Conservation (phyloP, 2,329 filamentous ascomycete genomes). For the Exophiala sp. region DNA sequence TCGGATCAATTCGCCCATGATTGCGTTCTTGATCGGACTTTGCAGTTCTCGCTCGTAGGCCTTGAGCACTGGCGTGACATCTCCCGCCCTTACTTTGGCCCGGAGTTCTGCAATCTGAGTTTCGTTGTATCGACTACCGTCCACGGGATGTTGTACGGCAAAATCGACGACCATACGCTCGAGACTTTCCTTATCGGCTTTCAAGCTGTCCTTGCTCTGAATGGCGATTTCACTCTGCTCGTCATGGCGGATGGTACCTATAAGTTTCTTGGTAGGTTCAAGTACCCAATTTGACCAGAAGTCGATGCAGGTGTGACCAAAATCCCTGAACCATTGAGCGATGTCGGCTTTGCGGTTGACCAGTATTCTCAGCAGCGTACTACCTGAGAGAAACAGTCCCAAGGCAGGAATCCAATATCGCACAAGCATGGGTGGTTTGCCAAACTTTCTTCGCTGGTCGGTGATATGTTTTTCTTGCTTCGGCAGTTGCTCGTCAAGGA, state of each 20-base stretch:
- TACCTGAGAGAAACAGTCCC: slow-evolving; percentile 72
- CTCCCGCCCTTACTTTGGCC: slow-evolving; percentile 79
- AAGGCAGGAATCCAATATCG: slow-evolving; percentile 85
- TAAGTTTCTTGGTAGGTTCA: slow-evolving; percentile 74
- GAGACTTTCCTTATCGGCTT: slow-evolving; percentile 83
- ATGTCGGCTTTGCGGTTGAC: slow-evolving; percentile 74
- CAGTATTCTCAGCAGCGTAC: slow-evolving; percentile 77
- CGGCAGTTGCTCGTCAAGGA: slow-evolving; percentile 68
- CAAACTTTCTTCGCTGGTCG: slow-evolving; percentile 60
- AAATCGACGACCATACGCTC: slow-evolving; percentile 99
- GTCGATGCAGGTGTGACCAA: slow-evolving; percentile 75
- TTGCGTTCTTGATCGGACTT: slow-evolving; percentile 73
- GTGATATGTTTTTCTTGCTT: slow-evolving; percentile 60
- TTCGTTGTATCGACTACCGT: slow-evolving; percentile 58
- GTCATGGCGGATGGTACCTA: slow-evolving; percentile 91
- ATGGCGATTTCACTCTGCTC: slow-evolving; percentile 90
- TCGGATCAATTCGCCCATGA: slow-evolving; percentile 82
- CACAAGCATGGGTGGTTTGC: slow-evolving; percentile 69
- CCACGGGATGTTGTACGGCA: slow-evolving; percentile 71
- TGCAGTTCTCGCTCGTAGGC: slow-evolving; percentile 89
- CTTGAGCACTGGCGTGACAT: slow-evolving; percentile 83
- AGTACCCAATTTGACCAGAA: slow-evolving; percentile 98
- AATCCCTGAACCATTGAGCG: slow-evolving; percentile 70
- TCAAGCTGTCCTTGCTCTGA: slow-evolving; percentile 89
- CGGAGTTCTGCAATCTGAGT: slow-evolving; percentile 70